Evolutionary conservation across 116 monocot genomes (phyloP).

Genomic region (Phalaenopsis hybrid): DNA sequence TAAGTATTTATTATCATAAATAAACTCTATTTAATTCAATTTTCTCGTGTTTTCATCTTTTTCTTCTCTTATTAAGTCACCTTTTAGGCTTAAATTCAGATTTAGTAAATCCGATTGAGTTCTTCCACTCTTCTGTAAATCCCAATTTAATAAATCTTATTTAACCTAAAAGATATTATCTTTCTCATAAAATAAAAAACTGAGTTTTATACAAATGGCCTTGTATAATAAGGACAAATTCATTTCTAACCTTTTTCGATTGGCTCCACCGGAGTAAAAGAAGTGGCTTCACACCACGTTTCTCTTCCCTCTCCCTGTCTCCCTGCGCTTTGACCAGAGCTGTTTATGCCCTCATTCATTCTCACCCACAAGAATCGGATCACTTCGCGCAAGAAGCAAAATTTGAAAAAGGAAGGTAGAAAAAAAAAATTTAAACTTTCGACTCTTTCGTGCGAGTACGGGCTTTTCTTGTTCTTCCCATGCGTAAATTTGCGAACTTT

Average conservation of each 20-base stretch:
- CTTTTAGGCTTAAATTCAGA: too few species aligned
- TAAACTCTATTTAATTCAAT: too few species aligned
- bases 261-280: background rate
- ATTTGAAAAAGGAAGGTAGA: background rate
- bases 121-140: background rate
- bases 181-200: background rate
- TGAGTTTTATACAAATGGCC: background rate
- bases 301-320: background rate
- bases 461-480: background rate
- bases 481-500: background rate
- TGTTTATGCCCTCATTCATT: background rate
- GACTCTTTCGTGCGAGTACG: background rate
- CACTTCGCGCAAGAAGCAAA: background rate
- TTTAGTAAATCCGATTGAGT: too few species aligned
- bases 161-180: background rate
- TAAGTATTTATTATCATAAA: too few species aligned
- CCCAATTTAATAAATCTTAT: background rate
- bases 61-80: too few species aligned
- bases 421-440: background rate
- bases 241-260: background rate
- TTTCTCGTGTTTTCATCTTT: too few species aligned
- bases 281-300: background rate
- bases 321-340: background rate
- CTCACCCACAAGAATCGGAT: conserved; percentile 2
- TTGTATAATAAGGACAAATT: background rate